phyloP scores from a whole-genome alignment of 352 stramenopile species.

The Globisporangium cylindrosporum region DNA sequence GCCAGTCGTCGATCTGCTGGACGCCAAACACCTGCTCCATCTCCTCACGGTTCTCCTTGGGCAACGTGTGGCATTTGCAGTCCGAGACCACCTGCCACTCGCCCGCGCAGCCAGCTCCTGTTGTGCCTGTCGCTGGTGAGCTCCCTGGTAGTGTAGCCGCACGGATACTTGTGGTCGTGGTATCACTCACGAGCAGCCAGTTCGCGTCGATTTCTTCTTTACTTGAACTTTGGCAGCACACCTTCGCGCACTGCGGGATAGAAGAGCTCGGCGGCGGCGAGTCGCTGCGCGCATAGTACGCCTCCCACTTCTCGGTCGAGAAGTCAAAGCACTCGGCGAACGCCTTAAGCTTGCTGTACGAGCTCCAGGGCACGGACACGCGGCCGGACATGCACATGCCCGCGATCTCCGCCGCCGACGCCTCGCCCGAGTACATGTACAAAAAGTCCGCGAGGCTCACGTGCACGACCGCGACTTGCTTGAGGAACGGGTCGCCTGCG shows the following conservation, averaged over 20 bases:
- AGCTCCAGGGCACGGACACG: conserved; percentile 80
- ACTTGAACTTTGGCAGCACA: conserved; percentile 59
- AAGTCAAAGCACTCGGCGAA: conserved; percentile 88
- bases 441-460: conserved; percentile 80
- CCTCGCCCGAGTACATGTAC: conserved; percentile 86
- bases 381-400: conserved; percentile 83
- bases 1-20: conserved; percentile 66
- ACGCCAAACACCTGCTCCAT: conserved; percentile 55
- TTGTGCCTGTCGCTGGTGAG: neutral
- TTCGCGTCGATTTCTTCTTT: conserved; percentile 84
- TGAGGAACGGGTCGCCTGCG: conserved; percentile 47
- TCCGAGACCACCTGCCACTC: conserved; percentile 81
- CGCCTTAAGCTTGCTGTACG: conserved; percentile 77
- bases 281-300: conserved; percentile 58
- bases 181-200: conserved; percentile 73
- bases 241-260: conserved; percentile 42
- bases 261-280: conserved; percentile 17
- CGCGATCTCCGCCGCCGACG: conserved; percentile 71
- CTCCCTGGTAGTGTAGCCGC: conserved; percentile 3
- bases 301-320: conserved; percentile 75
- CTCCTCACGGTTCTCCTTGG: conserved; percentile 60
- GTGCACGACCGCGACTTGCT: conserved; percentile 65
- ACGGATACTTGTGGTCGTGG: conserved; percentile 40
- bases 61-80: conserved; percentile 47
- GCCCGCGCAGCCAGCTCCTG: neutral